Base-by-base conservation (phyloP, 768 basidiomycete genomes). In the Favolaschia claudopus region DNA sequence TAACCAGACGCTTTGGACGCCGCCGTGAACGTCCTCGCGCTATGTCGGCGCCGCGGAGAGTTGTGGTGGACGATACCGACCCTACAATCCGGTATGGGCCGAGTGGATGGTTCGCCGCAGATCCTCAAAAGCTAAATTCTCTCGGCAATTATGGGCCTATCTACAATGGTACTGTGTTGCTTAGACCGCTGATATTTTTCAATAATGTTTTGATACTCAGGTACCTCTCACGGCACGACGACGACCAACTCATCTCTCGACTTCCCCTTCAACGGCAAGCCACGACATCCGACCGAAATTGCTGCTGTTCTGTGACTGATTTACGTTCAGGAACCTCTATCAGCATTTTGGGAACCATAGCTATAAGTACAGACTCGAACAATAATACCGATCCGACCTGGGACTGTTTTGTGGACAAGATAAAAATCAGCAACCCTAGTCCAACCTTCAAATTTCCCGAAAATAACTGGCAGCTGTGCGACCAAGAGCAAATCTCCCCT, bases 61-160 rank as follows among this genome's bases (percentile, higher is more conserved):
- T 74, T 24, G 62, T 77, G 17, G 66, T 77, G 1, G 76, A 79
- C 59, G 78, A 79, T 50, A 68, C 70, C 4, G 69, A 75, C 57
- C 49, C 58, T 1, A 49, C 52, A 27, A 76, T 78, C 44, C 62
- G 57, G 7, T 78, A 78, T 40, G 61, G 47, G 3, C 68, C 75
- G 3, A 39, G 53, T 33, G 45, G 65, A 3, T 77, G 78, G 76
- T 73, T 72, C 40, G 37, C 40, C 15, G 71, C 40, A n/a, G 59
- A 71, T 46, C 40, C 56, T 14, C 69, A 70, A 9, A 69, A 62
- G 20, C 66, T 70, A 32, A 71, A 75, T 40, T 32, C 44, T 0
- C 19, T 67, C 17, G 76, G 76, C 0, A 75, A 73, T 38, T 76
- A 59, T 61, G 77, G 76, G 0, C 68, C 72, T 7, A 58, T 73